Conservation (phyloP, 495 filamentous ascomycete genomes). For the Pyrenopolyporus hunteri region DNA sequence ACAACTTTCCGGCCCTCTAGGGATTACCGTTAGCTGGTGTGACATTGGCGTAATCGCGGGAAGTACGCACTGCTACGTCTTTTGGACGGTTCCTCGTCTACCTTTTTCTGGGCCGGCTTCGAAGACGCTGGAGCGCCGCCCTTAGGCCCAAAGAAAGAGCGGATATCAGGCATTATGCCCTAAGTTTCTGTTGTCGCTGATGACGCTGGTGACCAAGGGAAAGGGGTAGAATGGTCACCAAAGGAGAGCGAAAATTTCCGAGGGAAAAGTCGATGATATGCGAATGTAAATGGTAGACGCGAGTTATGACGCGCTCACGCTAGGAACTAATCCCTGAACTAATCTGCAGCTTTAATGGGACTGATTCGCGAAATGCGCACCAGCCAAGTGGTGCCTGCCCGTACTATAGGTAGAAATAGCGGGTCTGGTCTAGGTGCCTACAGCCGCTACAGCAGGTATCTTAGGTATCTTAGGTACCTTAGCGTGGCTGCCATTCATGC, state of each 20-base stretch:
- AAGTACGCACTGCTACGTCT: constrained; percentile 33
- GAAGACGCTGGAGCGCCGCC: constrained; percentile 50
- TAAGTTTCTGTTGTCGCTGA: background rate
- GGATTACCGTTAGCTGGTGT: constrained; percentile 29
- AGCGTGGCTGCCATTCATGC: no score
- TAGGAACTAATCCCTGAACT: constrained; percentile 10
- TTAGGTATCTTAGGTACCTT: no score
- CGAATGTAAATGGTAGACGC: constrained; percentile 16
- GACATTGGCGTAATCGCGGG: background rate
- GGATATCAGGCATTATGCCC: constrained; percentile 75
- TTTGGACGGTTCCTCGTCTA: constrained; percentile 50
- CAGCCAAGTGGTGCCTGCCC: constrained; percentile 8
- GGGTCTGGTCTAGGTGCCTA: no score
- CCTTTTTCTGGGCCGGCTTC: constrained; percentile 57
- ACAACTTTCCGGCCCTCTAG: constrained; percentile 72
- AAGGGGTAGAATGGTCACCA: background rate
- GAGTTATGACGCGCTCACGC: constrained; percentile 36
- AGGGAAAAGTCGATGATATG: constrained; percentile 1
- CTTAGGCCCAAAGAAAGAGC: constrained; percentile 77
- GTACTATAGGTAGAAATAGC: background rate
- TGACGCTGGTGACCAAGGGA: background rate
- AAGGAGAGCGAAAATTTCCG: background rate
- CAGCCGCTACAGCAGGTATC: no score
- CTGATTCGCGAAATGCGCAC: constrained; percentile 27
- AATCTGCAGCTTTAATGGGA: constrained; percentile 34